These are phyloP conservation scores for Aspergillus vadensis DNA, from an alignment of 2,329 filamentous ascomycete genomes.

Conservation along the genomic window DNA sequence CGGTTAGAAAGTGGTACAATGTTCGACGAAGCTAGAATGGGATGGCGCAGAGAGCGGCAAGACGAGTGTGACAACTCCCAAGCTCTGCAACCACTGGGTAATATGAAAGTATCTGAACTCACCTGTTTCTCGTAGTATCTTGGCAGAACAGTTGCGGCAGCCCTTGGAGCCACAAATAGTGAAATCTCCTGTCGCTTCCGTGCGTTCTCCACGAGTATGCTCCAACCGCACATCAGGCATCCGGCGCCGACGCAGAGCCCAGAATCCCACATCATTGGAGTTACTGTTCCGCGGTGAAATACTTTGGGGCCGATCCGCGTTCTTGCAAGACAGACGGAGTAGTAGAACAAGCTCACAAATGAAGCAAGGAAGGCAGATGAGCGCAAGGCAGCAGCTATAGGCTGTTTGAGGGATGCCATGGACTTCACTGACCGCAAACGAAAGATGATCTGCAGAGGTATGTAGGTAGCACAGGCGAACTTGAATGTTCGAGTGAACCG, in stretches of 20 bases:
- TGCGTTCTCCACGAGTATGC: slow-evolving; percentile 70
- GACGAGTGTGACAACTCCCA: slow-evolving; percentile 25
- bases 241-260: slow-evolving; percentile 69
- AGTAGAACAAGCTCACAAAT: slow-evolving; percentile 81
- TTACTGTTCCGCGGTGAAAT: slow-evolving; percentile 57
- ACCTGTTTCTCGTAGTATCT: slow-evolving; percentile 62
- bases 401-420: slow-evolving; percentile 48
- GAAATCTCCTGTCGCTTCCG: slow-evolving; percentile 72
- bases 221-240: slow-evolving; percentile 78
- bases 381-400: slow-evolving; percentile 62
- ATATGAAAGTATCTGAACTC: slow-evolving; percentile 18
- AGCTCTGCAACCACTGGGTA: slow-evolving; percentile 14
- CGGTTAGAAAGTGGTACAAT: slow-evolving; percentile 23
- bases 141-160: slow-evolving; percentile 73
- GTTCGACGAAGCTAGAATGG: slow-evolving; percentile 11
- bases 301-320: slow-evolving; percentile 72
- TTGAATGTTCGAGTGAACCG: slow-evolving; percentile 70
- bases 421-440: slow-evolving; percentile 55
- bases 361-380: slow-evolving; percentile 76
- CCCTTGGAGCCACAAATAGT: slow-evolving; percentile 78
- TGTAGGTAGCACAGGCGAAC: slow-evolving; percentile 74
- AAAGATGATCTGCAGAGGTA: slow-evolving; percentile 71
- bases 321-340: slow-evolving; percentile 76
- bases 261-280: slow-evolving; percentile 59
- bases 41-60: slow-evolving; percentile 10